Evolutionary conservation across 2,329 filamentous ascomycete species (phyloP).

Genomic region (Pleochaeta shiraiana): DNA sequence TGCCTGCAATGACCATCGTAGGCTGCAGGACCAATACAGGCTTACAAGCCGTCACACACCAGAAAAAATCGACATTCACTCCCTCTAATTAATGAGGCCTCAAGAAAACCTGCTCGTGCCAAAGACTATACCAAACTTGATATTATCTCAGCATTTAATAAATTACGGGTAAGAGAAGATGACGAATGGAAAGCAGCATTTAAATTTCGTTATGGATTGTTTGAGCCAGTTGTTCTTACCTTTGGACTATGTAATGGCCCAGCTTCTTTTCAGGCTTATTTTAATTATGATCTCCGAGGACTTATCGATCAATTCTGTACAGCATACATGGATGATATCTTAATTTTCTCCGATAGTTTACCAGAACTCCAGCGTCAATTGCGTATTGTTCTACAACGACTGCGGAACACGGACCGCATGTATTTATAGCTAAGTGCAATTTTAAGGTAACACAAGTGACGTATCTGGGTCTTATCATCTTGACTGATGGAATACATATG

Average conservation of each 20-base stretch:
- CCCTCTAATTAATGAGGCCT: conserved; percentile 1
- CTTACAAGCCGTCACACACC: not conserved
- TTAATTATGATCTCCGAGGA: not conserved
- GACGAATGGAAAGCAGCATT: not conserved
- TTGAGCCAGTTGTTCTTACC: not conserved
- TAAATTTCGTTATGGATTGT: not conserved
- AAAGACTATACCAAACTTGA: conserved; percentile 1
- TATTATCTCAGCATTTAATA: not conserved
- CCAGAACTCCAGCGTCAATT: not conserved
- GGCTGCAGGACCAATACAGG: no score
- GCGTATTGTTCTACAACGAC: not conserved
- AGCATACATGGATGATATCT: no score
- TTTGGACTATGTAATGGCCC: conserved; percentile 5
- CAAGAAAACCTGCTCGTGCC: not conserved
- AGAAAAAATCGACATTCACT: not conserved
- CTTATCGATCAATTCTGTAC: not conserved
- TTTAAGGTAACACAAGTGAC: not conserved
- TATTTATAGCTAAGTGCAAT: not conserved
- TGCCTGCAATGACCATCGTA: no score
- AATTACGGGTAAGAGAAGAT: not conserved
- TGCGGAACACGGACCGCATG: not conserved
- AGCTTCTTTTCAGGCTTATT: conserved; percentile 2
- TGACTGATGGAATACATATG: not conserved
- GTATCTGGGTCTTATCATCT: not conserved
- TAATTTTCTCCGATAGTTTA: no score